Evolutionary conservation across 2,329 filamentous ascomycete species (phyloP).

Genomic region (Alternaria metachromatica): DNA sequence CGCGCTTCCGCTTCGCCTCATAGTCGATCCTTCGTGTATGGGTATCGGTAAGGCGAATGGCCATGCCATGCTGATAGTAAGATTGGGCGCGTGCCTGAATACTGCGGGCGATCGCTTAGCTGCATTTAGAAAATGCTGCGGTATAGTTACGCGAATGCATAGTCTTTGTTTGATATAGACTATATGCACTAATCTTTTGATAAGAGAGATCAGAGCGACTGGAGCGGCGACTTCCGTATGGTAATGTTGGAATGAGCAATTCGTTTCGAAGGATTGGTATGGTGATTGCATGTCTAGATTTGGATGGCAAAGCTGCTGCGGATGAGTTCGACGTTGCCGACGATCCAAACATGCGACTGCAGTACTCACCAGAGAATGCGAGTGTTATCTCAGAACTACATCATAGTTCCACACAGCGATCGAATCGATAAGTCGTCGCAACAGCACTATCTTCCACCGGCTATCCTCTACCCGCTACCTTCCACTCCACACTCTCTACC

Average conservation of each 20-base stretch:
- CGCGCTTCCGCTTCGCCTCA: background rate
- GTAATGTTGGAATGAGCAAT: background rate
- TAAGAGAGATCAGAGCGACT: background rate
- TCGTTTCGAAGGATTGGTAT: background rate
- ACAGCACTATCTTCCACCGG: background rate
- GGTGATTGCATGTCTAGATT: background rate
- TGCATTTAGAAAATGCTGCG: background rate
- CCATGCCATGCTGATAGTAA: background rate
- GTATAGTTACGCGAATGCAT: background rate
- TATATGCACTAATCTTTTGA: background rate
- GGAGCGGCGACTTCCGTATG: background rate
- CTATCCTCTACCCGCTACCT: background rate
- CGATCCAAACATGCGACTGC: background rate
- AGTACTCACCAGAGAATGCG: background rate
- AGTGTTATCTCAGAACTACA: background rate
- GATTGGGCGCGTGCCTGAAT: background rate
- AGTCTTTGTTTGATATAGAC: background rate
- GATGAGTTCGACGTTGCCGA: background rate
- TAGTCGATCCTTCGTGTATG: background rate
- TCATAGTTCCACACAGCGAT: background rate
- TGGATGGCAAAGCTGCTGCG: background rate
- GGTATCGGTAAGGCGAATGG: background rate
- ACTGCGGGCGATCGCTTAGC: background rate
- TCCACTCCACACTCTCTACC: background rate
- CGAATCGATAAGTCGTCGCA: background rate